Conservation (phyloP, 768 basidiomycete species). For the Artomyces pyxidatus region DNA sequence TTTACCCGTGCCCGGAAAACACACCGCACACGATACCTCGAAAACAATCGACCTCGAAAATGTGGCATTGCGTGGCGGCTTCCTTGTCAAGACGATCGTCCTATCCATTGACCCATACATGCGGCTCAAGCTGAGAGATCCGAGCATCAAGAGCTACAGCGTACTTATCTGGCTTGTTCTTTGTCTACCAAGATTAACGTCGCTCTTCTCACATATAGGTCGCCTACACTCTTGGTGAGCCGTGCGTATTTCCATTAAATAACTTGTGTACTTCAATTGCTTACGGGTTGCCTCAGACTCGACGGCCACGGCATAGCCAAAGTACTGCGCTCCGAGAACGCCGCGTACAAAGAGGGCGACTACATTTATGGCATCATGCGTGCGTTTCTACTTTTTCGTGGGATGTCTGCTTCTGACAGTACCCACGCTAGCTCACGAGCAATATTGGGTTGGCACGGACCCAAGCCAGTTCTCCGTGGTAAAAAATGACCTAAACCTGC, state of each 20-base stretch:
- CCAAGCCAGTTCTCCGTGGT: slow-evolving; percentile 22
- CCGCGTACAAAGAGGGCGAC: slow-evolving; percentile 28
- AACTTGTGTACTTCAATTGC: background rate
- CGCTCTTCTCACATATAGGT: too few relatives aligned
- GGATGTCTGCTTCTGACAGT: too few relatives aligned
- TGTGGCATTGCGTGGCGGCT: slow-evolving; percentile 3
- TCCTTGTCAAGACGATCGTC: slow-evolving; percentile 13
- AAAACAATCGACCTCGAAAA: slow-evolving; percentile 11
- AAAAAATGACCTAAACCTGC: slow-evolving; percentile 35
- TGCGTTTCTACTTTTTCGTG: too few relatives aligned
- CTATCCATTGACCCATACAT: slow-evolving; percentile 37
- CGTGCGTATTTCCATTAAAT: slow-evolving; percentile 14
- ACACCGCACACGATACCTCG: slow-evolving; percentile 1
- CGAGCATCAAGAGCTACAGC: slow-evolving; percentile 1
- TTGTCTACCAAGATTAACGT: background rate
- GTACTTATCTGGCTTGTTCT: background rate
- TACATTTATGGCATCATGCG: slow-evolving; percentile 30
- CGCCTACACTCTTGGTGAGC: slow-evolving; percentile 20
- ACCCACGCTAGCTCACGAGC: slow-evolving; percentile 28
- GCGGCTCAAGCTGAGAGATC: slow-evolving; percentile 8
- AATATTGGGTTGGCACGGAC: slow-evolving; percentile 30
- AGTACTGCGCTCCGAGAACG: slow-evolving; percentile 34
- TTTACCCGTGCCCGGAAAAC: slow-evolving; percentile 9
- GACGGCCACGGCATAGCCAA: slow-evolving; percentile 32
- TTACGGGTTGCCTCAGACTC: background rate